Conservation (phyloP, 1,284 basidiomycete species). For the Bondarzewia mesenterica region DNA sequence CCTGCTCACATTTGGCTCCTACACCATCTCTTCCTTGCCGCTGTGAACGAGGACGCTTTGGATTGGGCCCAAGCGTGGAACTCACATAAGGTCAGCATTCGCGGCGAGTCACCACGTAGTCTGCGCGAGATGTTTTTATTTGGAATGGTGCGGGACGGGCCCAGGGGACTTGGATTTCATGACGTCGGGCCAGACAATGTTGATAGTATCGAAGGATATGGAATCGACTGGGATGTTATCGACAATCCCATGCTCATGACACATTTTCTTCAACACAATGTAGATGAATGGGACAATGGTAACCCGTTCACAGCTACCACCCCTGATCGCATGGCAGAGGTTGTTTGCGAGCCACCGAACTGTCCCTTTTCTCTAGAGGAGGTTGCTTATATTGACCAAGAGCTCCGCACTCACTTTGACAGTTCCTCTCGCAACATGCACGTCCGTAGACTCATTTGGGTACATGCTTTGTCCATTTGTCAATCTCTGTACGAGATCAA, state of each 20-base stretch:
- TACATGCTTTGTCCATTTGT: neutral
- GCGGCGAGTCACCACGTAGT: slow-evolving; percentile 8
- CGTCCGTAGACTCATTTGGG: neutral
- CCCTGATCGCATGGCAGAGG: neutral
- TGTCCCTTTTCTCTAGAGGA: neutral
- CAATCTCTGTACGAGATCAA: too few species aligned
- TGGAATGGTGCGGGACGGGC: slow-evolving; percentile 14
- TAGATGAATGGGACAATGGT: neutral
- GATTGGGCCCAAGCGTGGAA: slow-evolving; percentile 18
- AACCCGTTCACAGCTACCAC: neutral
- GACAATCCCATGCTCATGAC: slow-evolving; percentile 12
- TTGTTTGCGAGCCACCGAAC: neutral
- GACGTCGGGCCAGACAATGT: slow-evolving; percentile 7
- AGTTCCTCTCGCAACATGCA: neutral
- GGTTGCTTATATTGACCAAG: neutral
- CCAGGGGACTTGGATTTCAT: slow-evolving; percentile 10
- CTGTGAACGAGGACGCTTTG: slow-evolving; percentile 15
- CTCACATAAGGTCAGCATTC: slow-evolving; percentile 11
- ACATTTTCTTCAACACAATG: slow-evolving; percentile 13
- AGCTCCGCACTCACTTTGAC: neutral
- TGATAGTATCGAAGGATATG: slow-evolving; percentile 13
- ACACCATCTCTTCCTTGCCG: slow-evolving; percentile 19
- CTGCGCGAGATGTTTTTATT: slow-evolving; percentile 16
- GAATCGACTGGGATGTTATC: slow-evolving; percentile 18
- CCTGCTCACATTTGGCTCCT: slow-evolving; percentile 22